phyloP scores from a whole-genome alignment of 768 basidiomycete species.

The Boletales sp. region DNA sequence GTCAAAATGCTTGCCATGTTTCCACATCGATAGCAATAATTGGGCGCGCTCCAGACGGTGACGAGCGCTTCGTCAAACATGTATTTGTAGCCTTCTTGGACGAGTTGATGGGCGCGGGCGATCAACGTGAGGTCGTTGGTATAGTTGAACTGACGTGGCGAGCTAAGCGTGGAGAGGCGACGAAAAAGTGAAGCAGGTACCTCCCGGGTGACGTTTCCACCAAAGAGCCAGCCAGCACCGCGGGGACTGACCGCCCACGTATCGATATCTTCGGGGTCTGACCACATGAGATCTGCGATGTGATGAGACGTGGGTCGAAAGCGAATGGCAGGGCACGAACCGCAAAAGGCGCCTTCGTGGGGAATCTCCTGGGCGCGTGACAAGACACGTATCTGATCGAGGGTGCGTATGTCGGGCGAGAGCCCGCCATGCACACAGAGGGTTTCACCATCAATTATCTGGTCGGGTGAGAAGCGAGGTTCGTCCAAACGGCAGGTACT shows the following conservation, averaged over 20 bases:
- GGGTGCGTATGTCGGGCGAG: slow-evolving; percentile 90
- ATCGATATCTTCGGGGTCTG: slow-evolving; percentile 91
- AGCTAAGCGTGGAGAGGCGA: slow-evolving; percentile 2
- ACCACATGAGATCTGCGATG: slow-evolving; percentile 90
- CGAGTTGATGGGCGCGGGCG: slow-evolving; percentile 94
- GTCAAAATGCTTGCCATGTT: slow-evolving; percentile 92
- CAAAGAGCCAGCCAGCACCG: slow-evolving; percentile 95
- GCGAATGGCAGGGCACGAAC: slow-evolving; percentile 34
- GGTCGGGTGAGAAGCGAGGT: not conserved
- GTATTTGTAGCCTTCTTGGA: slow-evolving; percentile 93
- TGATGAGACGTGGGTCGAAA: not conserved
- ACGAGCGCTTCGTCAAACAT: slow-evolving; percentile 94
- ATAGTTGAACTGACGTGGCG: slow-evolving; percentile 75
- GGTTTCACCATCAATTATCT: slow-evolving; percentile 93
- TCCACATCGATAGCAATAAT: slow-evolving; percentile 83
- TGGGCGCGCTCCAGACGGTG: slow-evolving; percentile 91
- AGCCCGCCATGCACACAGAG: slow-evolving; percentile 96
- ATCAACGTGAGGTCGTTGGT: slow-evolving; percentile 85
- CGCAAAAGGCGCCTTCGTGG: slow-evolving; percentile 98
- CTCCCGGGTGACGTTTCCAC: slow-evolving; percentile 80
- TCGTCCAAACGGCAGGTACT: slow-evolving; percentile 21
- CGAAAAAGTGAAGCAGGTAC: slow-evolving; percentile 34
- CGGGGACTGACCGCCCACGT: slow-evolving; percentile 97
- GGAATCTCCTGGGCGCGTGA: slow-evolving; percentile 97
- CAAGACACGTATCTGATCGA: slow-evolving; percentile 91